Base-by-base conservation (phyloP, 2,329 filamentous ascomycete species). In the Lasiodiplodia citricola region DNA sequence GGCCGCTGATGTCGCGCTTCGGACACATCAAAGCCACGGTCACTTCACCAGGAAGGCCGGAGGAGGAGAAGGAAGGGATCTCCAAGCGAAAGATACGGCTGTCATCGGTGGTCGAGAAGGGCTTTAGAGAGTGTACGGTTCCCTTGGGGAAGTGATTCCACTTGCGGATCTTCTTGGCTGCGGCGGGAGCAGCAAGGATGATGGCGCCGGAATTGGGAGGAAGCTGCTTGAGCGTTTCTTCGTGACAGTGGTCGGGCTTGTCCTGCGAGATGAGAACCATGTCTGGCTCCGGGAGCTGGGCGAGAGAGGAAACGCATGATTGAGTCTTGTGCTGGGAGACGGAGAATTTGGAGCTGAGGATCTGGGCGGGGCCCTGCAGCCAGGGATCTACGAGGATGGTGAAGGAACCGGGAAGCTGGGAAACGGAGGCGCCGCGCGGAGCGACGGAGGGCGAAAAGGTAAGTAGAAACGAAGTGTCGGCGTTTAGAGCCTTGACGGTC, bases 321-420 rank as follows among this genome's bases (percentile, higher is more conserved):
- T 82, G 81, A 21, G 83, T 77, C 54, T 82, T 87, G 71, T 88
- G 88, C 56, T 83, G 83, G 2, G 88, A 85, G 50, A 84, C 85
- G 23, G 88, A 89, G 77, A 92, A 89, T 74, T 83, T 85, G 35
- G 86, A 82, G 73, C 88, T 87, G 73, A 87, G 83, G 70, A 90
- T 86, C 66, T 86, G 87, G 13, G 88, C 88, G 4, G 86, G 80
- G 0, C 89, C 88, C 13, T 83, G 82, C 38, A 92, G 83, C 88
- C 90, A 93, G 3, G 92, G 91, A 76, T 94, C 91, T 63, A 93
- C 79, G 51, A 94, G 84, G 66, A 94, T 86, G 18, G 86, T 88
- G 77, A 91, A 93, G 4, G 86, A 84, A 63, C 82, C 82, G 14
- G 83, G 82, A 37, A 80, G 80, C 54, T 77, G 74, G 68, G 74